These are phyloP conservation scores for Fusarium graminum DNA, from an alignment of 2,329 filamentous ascomycete genomes.

Conservation along the genomic window DNA sequence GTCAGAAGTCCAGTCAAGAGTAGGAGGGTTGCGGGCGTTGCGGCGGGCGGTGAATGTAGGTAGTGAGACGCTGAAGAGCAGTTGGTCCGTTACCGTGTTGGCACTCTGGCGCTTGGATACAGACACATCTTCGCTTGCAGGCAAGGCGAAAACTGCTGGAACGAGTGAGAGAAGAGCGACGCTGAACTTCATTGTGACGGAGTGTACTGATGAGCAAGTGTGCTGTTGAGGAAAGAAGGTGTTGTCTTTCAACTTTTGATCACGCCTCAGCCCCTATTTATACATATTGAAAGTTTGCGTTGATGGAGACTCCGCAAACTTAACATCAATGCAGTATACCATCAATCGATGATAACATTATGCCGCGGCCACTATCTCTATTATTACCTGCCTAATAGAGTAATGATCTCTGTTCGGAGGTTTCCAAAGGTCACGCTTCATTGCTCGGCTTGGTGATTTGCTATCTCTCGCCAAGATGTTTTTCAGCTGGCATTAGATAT, in stretches of 20 bases:
- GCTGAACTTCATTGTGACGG: slow-evolving; percentile 52
- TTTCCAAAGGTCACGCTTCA: slow-evolving; percentile 26
- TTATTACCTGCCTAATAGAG: slow-evolving; percentile 32
- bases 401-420: slow-evolving; percentile 29
- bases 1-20: slow-evolving; percentile 58
- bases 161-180: slow-evolving; percentile 42
- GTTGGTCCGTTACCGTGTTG: slow-evolving; percentile 58
- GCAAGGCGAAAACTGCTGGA: slow-evolving; percentile 45
- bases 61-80: slow-evolving; percentile 61
- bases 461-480: background rate
- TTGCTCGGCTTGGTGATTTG: slow-evolving; percentile 27
- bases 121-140: slow-evolving; percentile 23
- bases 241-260: background rate
- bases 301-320: background rate
- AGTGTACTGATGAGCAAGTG: background rate
- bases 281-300: background rate
- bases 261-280: slow-evolving; percentile 23
- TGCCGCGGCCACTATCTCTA: slow-evolving; percentile 1
- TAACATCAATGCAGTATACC: background rate
- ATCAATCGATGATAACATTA: background rate
- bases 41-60: slow-evolving; percentile 58
- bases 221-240: background rate
- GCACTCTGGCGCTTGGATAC: slow-evolving; percentile 42
- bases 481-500: background rate
- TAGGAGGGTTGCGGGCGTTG: slow-evolving; percentile 55